These are phyloP conservation scores for Apiotrichum montevideense DNA, from an alignment of 1,284 basidiomycete species.

Conservation along the genomic window DNA sequence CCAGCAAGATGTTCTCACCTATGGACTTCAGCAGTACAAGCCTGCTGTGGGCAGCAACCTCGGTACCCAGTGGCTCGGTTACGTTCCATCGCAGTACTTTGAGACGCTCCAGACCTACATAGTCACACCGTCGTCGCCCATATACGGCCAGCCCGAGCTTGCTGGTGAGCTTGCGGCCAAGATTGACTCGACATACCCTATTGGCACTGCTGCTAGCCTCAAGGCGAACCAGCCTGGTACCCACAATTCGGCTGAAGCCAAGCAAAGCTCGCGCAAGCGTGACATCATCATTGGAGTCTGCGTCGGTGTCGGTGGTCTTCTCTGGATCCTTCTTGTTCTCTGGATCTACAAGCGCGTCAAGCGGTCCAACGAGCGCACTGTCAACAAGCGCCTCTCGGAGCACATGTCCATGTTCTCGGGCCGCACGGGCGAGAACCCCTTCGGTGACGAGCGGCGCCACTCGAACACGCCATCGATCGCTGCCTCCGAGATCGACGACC, in stretches of 20 bases:
- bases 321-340: slow-evolving; percentile 44
- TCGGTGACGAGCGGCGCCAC: slow-evolving; percentile 23
- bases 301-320: slow-evolving; percentile 42
- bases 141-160: slow-evolving; percentile 46
- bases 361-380: slow-evolving; percentile 42
- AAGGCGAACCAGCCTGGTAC: background rate
- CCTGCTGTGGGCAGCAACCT: slow-evolving; percentile 39
- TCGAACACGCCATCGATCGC: slow-evolving; percentile 39
- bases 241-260: background rate
- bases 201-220: background rate
- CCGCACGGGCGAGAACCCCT: slow-evolving; percentile 19
- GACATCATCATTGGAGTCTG: slow-evolving; percentile 48
- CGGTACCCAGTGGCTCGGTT: slow-evolving; percentile 47
- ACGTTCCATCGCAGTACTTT: slow-evolving; percentile 43
- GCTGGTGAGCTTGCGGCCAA: slow-evolving; percentile 43
- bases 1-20: slow-evolving; percentile 33
- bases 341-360: slow-evolving; percentile 48
- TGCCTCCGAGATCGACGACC: slow-evolving; percentile 44
- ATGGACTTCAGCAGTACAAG: slow-evolving; percentile 46
- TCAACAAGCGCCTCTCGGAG: slow-evolving; percentile 46
- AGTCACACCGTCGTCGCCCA: slow-evolving; percentile 22
- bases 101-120: slow-evolving; percentile 40
- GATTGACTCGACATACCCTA: slow-evolving; percentile 45
- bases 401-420: slow-evolving; percentile 46
- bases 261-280: slow-evolving; percentile 25